These are phyloP conservation scores for Tolypocladium guangdongense DNA, from an alignment of 2,329 filamentous ascomycete genomes.

Conservation along the genomic window DNA sequence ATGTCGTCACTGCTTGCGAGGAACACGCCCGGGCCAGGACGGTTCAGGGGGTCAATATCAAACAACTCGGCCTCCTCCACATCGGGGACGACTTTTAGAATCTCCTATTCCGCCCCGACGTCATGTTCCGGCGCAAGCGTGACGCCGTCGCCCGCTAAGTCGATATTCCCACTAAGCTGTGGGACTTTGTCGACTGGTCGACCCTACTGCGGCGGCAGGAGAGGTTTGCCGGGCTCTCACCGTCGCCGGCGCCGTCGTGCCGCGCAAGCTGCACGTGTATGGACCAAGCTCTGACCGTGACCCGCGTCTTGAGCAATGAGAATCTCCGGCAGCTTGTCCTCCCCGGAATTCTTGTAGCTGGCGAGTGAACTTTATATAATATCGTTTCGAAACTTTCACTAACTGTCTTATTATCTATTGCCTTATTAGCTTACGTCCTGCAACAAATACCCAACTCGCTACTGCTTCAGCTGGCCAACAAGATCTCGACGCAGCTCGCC, in stretches of 20 bases:
- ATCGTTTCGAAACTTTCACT: neutral
- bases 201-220: constrained; percentile 82
- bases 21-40: constrained; percentile 73
- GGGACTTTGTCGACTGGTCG: constrained; percentile 86
- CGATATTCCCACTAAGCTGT: constrained; percentile 76
- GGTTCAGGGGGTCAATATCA: constrained; percentile 77
- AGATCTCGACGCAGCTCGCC: constrained; percentile 70
- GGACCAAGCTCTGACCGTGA: constrained; percentile 72
- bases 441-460: constrained; percentile 82
- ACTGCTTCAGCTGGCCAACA: constrained; percentile 71
- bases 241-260: constrained; percentile 73
- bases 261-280: constrained; percentile 79
- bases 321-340: constrained; percentile 73
- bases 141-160: constrained; percentile 77
- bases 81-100: constrained; percentile 79
- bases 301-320: constrained; percentile 68
- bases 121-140: constrained; percentile 83
- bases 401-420: constrained; percentile 41
- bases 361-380: constrained; percentile 39
- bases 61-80: constrained; percentile 77
- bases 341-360: constrained; percentile 66
- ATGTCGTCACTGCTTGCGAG: constrained; percentile 70
- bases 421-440: constrained; percentile 70
- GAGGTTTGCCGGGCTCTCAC: constrained; percentile 92
- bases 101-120: constrained; percentile 77